Conservation (phyloP, 257 asterid species). For the Solanum arcanum region DNA sequence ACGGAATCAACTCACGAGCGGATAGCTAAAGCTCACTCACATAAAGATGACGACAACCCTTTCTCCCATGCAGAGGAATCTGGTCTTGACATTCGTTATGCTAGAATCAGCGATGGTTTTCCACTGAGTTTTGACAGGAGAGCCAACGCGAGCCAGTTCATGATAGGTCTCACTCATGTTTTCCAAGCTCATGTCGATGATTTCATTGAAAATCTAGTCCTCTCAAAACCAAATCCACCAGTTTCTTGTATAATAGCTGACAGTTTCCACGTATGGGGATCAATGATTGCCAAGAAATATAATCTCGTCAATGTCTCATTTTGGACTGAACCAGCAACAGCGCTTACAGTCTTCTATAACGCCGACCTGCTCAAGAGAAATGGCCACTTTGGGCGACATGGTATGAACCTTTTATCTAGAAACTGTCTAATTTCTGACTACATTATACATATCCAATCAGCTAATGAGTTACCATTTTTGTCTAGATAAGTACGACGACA, state of each 20-base stretch:
- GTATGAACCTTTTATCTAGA: background rate
- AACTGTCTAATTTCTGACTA: background rate
- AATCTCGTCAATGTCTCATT: constrained; percentile 34
- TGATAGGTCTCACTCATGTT: constrained; percentile 1
- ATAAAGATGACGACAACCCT: constrained; percentile 3
- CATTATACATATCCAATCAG: background rate
- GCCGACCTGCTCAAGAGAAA: constrained; percentile 24
- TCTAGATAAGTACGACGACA: constrained; percentile 2
- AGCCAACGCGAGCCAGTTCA: background rate
- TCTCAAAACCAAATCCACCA: background rate
- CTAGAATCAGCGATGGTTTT: constrained; percentile 39
- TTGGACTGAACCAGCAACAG: constrained; percentile 56
- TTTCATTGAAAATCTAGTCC: constrained; percentile 12
- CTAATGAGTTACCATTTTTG: background rate
- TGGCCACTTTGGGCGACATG: constrained; percentile 26
- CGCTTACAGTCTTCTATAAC: constrained; percentile 27
- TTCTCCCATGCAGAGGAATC: constrained; percentile 29
- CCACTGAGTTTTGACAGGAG: constrained; percentile 31
- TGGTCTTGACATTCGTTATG: constrained; percentile 54
- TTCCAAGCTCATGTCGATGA: constrained; percentile 30
- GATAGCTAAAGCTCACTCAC: background rate
- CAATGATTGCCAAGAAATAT: constrained; percentile 26
- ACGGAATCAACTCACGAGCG: constrained; percentile 15
- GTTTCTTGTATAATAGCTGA: constrained; percentile 33
- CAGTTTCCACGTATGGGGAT: constrained; percentile 34